Base-by-base conservation (phyloP, 2,329 filamentous ascomycete genomes). In the Botrytis paeoniae region DNA sequence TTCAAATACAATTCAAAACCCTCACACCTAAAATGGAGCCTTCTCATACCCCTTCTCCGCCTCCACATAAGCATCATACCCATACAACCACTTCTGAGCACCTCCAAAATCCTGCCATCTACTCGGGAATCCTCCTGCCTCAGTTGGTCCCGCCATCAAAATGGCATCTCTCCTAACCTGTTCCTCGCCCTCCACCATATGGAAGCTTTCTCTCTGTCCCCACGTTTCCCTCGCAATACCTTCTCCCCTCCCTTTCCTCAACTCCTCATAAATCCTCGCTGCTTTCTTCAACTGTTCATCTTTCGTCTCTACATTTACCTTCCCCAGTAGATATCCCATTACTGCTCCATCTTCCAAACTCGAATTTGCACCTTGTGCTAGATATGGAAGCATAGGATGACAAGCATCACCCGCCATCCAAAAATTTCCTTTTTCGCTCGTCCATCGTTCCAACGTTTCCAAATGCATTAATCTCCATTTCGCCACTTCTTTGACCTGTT, bases 311-410 rank as follows among this genome's bases (percentile, higher is more conserved):
- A 22, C 71, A 22, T 54, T 20, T 16, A 91, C 82, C 4, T 85
- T 83, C 0, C 86, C 85, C 0, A 93, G 81, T 1, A 92, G 77
- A 0, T 85, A 83, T 0, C 90, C 91, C 0, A 93, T 81, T 0
- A 91, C 89, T 0, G 90, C 89, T 0, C 90, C 91, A 70, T 93
- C 91, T 78, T 93, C 91, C 1, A 93, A 83, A 0, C 88, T 87
- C 0, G 86, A 89, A 78, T 92, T 92, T 22, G 91, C 91, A 0
- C 91, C 90, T 80, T 89, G 91, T 0, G 88, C 90, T 41, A 89
- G 83, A 75, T 89, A 88, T 4, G 88, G 89, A 3, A 91, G 81
- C 88, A 90, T 90, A 0, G 89, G 87, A 78, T 91, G 89, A 74
- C 89, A 91, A 1, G 87, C 84, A 75, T 91, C 89, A 8, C 89